Conservation (phyloP, 164 flowering plant genomes). For the Platanus orientalis region DNA sequence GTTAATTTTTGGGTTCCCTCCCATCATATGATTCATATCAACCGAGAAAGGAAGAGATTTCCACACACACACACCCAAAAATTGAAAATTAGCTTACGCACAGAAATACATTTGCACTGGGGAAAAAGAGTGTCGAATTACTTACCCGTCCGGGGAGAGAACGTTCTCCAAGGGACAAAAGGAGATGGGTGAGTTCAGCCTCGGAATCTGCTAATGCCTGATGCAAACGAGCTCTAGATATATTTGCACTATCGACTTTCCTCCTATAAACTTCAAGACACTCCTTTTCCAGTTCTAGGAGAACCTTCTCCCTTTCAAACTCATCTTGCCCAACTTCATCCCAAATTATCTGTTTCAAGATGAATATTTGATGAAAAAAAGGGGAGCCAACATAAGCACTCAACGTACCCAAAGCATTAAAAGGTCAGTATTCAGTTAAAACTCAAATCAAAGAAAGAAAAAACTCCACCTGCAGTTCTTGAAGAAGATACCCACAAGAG, state of each 20-base stretch:
- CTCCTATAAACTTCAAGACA: conserved; percentile 76
- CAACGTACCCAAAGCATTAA: too few species aligned
- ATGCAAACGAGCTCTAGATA: conserved; percentile 76
- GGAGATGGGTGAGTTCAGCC: conserved; percentile 78
- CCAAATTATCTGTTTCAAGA: conserved; percentile 69
- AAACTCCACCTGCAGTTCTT: conserved; percentile 70
- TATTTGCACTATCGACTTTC: conserved; percentile 79
- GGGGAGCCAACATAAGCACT: too few species aligned
- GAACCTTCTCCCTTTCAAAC: conserved; percentile 62
- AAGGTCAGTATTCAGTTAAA: too few species aligned
- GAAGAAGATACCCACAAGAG: conserved; percentile 85
- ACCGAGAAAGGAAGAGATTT: too few species aligned
- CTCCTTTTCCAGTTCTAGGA: conserved; percentile 78
- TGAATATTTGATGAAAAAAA: not conserved
- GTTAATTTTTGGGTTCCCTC: too few species aligned
- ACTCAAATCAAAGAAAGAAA: not conserved
- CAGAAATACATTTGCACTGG: too few species aligned
- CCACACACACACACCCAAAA: too few species aligned
- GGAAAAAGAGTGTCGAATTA: not conserved
- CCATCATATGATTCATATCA: too few species aligned
- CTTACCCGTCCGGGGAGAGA: conserved; percentile 77
- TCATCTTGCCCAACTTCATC: conserved; percentile 90
- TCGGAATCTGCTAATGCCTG: conserved; percentile 78
- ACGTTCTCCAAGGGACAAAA: conserved; percentile 75
- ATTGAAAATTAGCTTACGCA: too few species aligned